A percentile compares a stretch with the other conserved stretches of the same genome.
Evolutionary conservation across 2,329 filamentous ascomycete species (phyloP).

Genomic region (Colletotrichum abscissum): DNA sequence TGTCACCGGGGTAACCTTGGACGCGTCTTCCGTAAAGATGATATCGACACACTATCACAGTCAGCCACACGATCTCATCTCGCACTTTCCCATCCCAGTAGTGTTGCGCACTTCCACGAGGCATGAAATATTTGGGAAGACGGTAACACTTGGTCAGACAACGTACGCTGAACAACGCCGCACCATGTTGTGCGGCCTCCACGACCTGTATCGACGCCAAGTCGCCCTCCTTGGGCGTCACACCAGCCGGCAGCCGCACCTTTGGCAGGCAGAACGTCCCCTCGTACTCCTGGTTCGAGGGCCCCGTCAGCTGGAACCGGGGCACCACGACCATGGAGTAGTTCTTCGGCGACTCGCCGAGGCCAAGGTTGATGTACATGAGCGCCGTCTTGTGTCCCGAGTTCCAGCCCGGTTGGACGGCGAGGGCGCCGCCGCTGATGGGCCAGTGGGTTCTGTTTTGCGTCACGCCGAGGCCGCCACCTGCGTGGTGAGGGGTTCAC

Average conservation of each 20-base stretch:
- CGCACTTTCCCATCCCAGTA: neutral
- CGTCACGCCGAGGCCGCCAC: constrained; percentile 75
- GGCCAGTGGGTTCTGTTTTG: constrained; percentile 79
- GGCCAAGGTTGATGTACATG: constrained; percentile 79
- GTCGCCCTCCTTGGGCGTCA: constrained; percentile 70
- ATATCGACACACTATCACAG: constrained; percentile 75
- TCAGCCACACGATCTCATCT: neutral
- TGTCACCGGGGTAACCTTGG: constrained; percentile 65
- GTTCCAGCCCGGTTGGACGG: constrained; percentile 80
- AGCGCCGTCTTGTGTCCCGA: constrained; percentile 73
- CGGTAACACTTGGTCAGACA: constrained; percentile 4
- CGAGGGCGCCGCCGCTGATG: constrained; percentile 71
- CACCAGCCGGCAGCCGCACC: constrained; percentile 71
- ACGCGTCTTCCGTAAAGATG: constrained; percentile 71
- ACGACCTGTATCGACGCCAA: constrained; percentile 80
- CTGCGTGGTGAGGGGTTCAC: constrained; percentile 49
- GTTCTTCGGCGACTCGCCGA: constrained; percentile 71
- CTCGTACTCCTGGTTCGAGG: constrained; percentile 70
- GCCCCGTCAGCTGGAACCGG: constrained; percentile 74
- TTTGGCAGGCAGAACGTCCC: constrained; percentile 78
- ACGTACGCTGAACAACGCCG: constrained; percentile 73
- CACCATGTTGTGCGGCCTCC: constrained; percentile 75
- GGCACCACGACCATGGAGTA: constrained; percentile 74
- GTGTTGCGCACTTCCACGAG: neutral
- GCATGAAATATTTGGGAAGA: neutral